These are phyloP conservation scores for Trichoderma simmonsii DNA, from an alignment of 2,329 filamentous ascomycete species.

Conservation along the genomic window DNA sequence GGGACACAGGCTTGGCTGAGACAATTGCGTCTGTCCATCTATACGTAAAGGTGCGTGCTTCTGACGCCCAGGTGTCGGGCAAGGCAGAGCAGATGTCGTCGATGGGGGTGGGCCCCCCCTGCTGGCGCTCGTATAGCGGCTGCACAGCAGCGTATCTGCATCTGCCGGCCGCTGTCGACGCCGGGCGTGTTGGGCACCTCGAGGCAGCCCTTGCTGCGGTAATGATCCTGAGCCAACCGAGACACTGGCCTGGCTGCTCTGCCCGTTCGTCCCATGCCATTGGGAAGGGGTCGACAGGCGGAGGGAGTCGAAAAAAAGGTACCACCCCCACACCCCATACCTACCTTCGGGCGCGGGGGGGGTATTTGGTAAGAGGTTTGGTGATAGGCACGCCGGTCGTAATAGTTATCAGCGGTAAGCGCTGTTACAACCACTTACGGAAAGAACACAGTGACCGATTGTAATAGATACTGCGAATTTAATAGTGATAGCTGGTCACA, in stretches of 20 bases:
- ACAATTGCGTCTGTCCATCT: not conserved
- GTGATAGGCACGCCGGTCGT: too few species aligned
- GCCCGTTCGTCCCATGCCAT: conserved; percentile 7
- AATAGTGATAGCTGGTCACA: too few species aligned
- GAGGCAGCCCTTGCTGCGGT: not conserved
- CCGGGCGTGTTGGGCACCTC: not conserved
- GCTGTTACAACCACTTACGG: too few species aligned
- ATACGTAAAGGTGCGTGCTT: not conserved
- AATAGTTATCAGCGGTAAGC: too few species aligned
- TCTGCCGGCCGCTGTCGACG: not conserved
- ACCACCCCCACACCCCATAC: conserved; percentile 11
- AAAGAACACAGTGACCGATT: too few species aligned
- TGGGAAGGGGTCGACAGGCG: conserved; percentile 2
- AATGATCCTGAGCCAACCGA: not conserved
- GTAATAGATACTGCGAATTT: too few species aligned
- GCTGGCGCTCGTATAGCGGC: not conserved
- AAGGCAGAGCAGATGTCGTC: not conserved
- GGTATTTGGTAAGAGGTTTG: too few species aligned
- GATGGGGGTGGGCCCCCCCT: not conserved
- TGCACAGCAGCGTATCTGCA: not conserved
- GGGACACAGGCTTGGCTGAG: conserved; percentile 7
- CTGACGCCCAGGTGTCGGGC: not conserved
- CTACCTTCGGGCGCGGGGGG: too few species aligned
- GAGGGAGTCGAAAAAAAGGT: conserved; percentile 10
- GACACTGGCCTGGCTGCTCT: conserved; percentile 5